phyloP scores from a whole-genome alignment of 257 asterid species.

The Nicotiana undulata region DNA sequence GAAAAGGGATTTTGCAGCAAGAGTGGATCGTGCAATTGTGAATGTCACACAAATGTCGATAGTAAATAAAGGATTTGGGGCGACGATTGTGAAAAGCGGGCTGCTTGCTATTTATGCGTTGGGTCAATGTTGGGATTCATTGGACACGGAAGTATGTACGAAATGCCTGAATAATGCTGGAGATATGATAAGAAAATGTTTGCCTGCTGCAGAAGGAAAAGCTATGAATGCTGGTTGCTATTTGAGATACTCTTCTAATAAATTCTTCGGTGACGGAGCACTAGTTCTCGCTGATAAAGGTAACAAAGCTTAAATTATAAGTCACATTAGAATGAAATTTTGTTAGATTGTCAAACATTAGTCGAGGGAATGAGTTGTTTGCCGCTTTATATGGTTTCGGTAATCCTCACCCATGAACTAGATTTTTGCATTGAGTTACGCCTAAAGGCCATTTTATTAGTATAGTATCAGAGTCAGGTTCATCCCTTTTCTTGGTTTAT shows the following conservation, averaged over 20 bases:
- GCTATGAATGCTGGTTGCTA: constrained; percentile 21
- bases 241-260: constrained; percentile 21
- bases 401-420: too few relatives aligned
- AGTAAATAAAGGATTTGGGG: background rate
- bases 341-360: too few relatives aligned
- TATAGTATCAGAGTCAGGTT: too few relatives aligned
- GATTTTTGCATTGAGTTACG: too few relatives aligned
- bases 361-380: too few relatives aligned
- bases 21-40: constrained; percentile 8
- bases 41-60: background rate
- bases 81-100: constrained; percentile 2
- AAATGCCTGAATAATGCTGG: constrained; percentile 13
- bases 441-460: too few relatives aligned
- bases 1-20: constrained; percentile 9
- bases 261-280: constrained; percentile 5
- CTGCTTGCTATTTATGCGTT: constrained; percentile 10
- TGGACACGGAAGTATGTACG: background rate
- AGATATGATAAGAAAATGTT: background rate
- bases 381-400: too few relatives aligned
- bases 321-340: too few relatives aligned
- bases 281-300: constrained; percentile 4
- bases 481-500: too few relatives aligned
- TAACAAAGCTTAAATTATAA: background rate
- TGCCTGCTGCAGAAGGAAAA: constrained; percentile 20
- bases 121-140: constrained; percentile 18